These are phyloP conservation scores for Wickerhamiella azymoides DNA, from an alignment of 805 yeast species.

Conservation along the genomic window DNA sequence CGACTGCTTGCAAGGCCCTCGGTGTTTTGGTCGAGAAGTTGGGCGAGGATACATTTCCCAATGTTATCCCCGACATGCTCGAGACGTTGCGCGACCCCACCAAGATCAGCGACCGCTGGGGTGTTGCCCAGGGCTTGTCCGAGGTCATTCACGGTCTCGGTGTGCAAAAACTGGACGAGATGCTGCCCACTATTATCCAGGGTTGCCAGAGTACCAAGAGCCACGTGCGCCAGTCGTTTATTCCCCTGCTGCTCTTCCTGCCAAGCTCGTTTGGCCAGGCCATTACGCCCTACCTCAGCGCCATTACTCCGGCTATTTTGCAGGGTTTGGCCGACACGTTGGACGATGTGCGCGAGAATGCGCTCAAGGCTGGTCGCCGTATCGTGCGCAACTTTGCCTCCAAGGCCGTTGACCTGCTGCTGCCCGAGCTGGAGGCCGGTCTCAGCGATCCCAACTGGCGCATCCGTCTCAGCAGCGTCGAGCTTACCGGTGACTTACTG, in stretches of 20 bases:
- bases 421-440: conserved; percentile 90
- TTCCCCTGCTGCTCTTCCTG: conserved; percentile 75
- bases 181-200: conserved; percentile 64
- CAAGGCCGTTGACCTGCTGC: conserved; percentile 78
- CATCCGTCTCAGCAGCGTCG: conserved; percentile 85
- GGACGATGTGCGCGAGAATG: conserved; percentile 76
- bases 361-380: conserved; percentile 84
- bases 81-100: conserved; percentile 62
- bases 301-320: conserved; percentile 82
- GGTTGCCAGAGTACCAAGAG: conserved; percentile 55
- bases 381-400: conserved; percentile 83
- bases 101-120: conserved; percentile 82
- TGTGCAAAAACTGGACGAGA: conserved; percentile 69
- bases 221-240: conserved; percentile 77
- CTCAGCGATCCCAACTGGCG: conserved; percentile 69
- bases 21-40: conserved; percentile 93
- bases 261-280: conserved; percentile 85
- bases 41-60: conserved; percentile 94
- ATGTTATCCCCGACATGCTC: conserved; percentile 66
- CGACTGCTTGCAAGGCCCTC: conserved; percentile 92
- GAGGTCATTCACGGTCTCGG: conserved; percentile 93
- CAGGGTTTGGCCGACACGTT: conserved; percentile 81
- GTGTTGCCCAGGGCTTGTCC: conserved; percentile 92
- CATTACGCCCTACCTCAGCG: conserved; percentile 74
- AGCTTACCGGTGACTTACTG: conserved; percentile 84